Conservation (phyloP, 140 eudicot genomes). For the Anethum foeniculum region DNA sequence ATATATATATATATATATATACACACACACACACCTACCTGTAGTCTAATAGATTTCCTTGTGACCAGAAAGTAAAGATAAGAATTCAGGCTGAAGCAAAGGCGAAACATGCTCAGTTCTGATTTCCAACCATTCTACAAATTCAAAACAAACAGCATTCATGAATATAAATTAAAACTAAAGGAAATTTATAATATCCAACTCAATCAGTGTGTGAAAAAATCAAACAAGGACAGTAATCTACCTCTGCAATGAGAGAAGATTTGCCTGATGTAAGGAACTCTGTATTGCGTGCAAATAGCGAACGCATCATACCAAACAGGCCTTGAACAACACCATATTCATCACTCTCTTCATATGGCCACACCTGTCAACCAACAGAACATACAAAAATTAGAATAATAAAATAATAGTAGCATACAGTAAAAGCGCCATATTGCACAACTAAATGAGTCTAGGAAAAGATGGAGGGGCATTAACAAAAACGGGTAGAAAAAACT, state of each 20-base stretch:
- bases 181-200: not conserved
- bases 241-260: conserved; percentile 28
- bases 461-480: not conserved
- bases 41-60: conserved; percentile 68
- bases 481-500: not conserved
- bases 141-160: not conserved
- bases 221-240: not conserved
- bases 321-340: conserved; percentile 87
- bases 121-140: conserved; percentile 55
- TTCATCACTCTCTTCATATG: conserved; percentile 87
- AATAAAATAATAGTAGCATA: not conserved
- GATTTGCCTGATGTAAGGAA: conserved; percentile 42
- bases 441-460: not conserved
- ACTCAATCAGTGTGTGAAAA: not conserved
- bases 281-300: conserved; percentile 54
- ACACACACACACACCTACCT: no score
- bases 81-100: conserved; percentile 87
- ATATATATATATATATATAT: not conserved
- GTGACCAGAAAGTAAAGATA: conserved; percentile 83
- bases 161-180: not conserved
- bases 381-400: not conserved
- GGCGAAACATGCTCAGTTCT: conserved; percentile 54
- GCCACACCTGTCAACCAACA: conserved; percentile 64
- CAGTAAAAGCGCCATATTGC: not conserved
- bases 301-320: conserved; percentile 70